Conservation (phyloP, 2,329 filamentous ascomycete species). For the Rhytidhysteron rufulum region DNA sequence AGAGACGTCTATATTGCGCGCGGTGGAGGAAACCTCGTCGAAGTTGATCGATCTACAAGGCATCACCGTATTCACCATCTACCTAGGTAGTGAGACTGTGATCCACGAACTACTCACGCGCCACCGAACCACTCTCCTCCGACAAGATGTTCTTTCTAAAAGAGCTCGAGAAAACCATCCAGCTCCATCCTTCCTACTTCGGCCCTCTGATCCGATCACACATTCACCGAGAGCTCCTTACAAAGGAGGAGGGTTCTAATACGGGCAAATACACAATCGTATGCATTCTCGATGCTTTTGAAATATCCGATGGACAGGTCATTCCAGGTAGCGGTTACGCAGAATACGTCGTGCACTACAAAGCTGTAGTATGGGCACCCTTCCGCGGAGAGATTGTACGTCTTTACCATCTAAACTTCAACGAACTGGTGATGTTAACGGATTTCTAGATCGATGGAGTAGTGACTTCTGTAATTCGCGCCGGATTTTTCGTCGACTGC, state of each 20-base stretch:
- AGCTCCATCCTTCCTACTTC: slow-evolving; percentile 95
- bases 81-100: background rate
- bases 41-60: too few species aligned
- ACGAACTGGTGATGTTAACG: slow-evolving; percentile 26
- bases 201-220: slow-evolving; percentile 89
- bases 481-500: slow-evolving; percentile 85
- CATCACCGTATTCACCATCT: background rate
- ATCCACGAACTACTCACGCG: background rate
- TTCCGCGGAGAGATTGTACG: slow-evolving; percentile 97
- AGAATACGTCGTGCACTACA: slow-evolving; percentile 92
- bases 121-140: slow-evolving; percentile 8
- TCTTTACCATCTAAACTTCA: slow-evolving; percentile 10
- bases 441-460: slow-evolving; percentile 79
- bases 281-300: slow-evolving; percentile 93
- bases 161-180: slow-evolving; percentile 91
- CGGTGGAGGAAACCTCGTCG: too few species aligned
- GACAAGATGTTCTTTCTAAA: slow-evolving; percentile 92
- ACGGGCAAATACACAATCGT: slow-evolving; percentile 97
- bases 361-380: slow-evolving; percentile 94
- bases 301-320: slow-evolving; percentile 90
- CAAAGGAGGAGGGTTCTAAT: slow-evolving; percentile 92
- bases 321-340: slow-evolving; percentile 87
- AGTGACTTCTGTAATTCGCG: slow-evolving; percentile 84
- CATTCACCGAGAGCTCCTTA: slow-evolving; percentile 81
- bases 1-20: too few species aligned